Evolutionary conservation across 345 rosid genomes (phyloP).

Genomic region (Toxicodendron radicans): DNA sequence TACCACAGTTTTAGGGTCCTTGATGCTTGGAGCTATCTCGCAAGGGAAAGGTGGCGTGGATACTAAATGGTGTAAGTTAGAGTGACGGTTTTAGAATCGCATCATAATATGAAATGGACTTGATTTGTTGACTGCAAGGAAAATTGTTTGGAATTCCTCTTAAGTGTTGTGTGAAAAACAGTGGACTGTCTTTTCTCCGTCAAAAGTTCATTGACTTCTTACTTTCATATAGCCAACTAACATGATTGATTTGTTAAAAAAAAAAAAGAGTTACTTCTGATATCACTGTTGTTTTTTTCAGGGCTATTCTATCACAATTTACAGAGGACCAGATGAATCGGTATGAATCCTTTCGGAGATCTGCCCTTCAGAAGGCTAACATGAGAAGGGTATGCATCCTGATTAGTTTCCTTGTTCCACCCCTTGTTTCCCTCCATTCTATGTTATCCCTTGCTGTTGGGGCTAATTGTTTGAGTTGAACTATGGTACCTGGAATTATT

Average conservation of each 20-base stretch:
- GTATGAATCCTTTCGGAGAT: conserved; percentile 90
- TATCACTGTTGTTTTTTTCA: conserved; percentile 21
- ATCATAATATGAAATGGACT: not conserved
- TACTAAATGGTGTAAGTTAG: not conserved
- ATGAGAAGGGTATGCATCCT: conserved; percentile 73
- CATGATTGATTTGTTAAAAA: not conserved
- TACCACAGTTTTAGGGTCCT: not conserved
- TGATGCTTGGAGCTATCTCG: not conserved
- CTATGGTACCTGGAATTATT: not conserved
- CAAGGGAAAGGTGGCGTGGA: not conserved
- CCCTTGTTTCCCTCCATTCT: not conserved
- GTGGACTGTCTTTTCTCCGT: not conserved
- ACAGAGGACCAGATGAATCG: conserved; percentile 83
- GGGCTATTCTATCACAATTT: conserved; percentile 80
- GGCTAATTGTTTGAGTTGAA: not conserved
- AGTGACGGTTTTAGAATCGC: not conserved
- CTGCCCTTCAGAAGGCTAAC: conserved; percentile 89
- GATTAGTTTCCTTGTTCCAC: not conserved
- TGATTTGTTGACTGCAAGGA: conserved; percentile 2
- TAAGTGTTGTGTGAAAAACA: not conserved
- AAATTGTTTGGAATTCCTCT: not conserved
- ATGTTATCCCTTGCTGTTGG: not conserved
- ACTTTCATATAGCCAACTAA: not conserved
- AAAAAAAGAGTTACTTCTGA: not conserved
- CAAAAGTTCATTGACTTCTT: not conserved